Evolutionary conservation across 768 basidiomycete genomes (phyloP).

Genomic region (Russula abietina): DNA sequence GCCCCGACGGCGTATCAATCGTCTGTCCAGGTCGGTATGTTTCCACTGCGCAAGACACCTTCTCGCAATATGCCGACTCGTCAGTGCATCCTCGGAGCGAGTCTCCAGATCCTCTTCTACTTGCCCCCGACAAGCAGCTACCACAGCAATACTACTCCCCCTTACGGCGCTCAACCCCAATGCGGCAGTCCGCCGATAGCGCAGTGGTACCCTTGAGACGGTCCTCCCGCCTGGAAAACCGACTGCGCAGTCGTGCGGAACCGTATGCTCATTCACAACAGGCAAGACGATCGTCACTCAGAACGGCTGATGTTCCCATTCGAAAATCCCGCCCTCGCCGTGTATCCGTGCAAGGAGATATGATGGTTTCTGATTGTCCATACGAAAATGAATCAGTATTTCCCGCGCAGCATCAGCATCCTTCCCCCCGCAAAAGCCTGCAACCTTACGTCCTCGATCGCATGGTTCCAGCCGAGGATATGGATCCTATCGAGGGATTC

Average conservation of each 20-base stretch:
- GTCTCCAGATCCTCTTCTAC: conserved; percentile 13
- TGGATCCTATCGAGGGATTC: conserved; percentile 17
- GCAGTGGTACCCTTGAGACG: conserved; percentile 3
- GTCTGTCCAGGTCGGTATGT: neutral
- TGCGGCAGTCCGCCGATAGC: neutral
- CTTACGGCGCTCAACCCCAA: conserved; percentile 4
- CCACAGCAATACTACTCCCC: neutral
- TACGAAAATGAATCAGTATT: conserved; percentile 4
- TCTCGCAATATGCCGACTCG: neutral
- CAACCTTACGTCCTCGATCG: conserved; percentile 6
- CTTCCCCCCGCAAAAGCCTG: neutral
- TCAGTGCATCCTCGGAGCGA: neutral
- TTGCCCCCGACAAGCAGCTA: neutral
- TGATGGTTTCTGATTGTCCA: neutral
- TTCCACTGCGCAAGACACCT: neutral
- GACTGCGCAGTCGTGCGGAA: neutral
- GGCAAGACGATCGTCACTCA: conserved; percentile 5
- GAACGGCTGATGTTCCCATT: neutral
- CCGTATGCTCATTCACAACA: neutral
- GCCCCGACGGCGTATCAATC: neutral
- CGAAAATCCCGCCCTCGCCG: conserved; percentile 2
- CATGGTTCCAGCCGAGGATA: conserved; percentile 20
- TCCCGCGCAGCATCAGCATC: neutral
- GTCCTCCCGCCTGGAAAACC: conserved; percentile 1
- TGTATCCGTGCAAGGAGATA: neutral